Percentiles rank a stretch among this genome's conserved stretches.
These are phyloP conservation scores for Apiotrichum porosum DNA, from an alignment of 1,284 basidiomycete species.

Conservation along the genomic window DNA sequence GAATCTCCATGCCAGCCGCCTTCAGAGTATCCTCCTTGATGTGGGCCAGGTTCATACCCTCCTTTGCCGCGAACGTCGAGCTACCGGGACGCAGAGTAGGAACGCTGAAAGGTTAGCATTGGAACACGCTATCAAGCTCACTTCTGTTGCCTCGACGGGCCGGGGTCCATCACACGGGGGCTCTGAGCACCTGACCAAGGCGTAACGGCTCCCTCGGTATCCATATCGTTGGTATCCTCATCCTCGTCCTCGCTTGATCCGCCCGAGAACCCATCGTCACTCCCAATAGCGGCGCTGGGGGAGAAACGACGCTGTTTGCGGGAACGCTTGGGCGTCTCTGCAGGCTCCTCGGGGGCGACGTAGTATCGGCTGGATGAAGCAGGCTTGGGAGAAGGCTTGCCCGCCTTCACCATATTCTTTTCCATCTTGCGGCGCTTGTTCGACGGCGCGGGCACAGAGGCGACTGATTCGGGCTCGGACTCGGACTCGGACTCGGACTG, in stretches of 20 bases:
- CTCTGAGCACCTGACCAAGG: slow-evolving; percentile 22
- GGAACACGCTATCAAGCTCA: not conserved
- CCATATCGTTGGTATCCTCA: not conserved
- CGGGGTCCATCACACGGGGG: slow-evolving; percentile 7
- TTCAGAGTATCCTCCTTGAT: slow-evolving; percentile 13
- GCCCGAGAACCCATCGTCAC: slow-evolving; percentile 5
- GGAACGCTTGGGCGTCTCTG: slow-evolving; percentile 3
- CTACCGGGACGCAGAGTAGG: slow-evolving; percentile 5
- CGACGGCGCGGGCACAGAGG: slow-evolving; percentile 2
- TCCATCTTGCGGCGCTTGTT: slow-evolving; percentile 10
- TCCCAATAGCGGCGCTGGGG: slow-evolving; percentile 26
- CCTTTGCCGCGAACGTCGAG: slow-evolving; percentile 21
- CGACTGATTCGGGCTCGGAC: not conserved
- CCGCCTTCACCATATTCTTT: not conserved
- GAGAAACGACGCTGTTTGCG: slow-evolving; percentile 23
- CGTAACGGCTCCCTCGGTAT: slow-evolving; percentile 11
- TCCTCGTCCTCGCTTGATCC: slow-evolving; percentile 3
- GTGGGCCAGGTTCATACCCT: slow-evolving; percentile 25
- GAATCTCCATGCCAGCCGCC: slow-evolving; percentile 14
- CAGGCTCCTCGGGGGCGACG: not conserved
- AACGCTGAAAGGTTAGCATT: slow-evolving; percentile 1
- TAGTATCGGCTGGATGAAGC: not conserved
- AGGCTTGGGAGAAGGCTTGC: not conserved
- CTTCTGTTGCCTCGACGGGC: slow-evolving; percentile 5
- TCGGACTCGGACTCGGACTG: slow-evolving; percentile 3